phyloP scores from a whole-genome alignment of 345 rosid genomes.

The Salix viminalis region DNA sequence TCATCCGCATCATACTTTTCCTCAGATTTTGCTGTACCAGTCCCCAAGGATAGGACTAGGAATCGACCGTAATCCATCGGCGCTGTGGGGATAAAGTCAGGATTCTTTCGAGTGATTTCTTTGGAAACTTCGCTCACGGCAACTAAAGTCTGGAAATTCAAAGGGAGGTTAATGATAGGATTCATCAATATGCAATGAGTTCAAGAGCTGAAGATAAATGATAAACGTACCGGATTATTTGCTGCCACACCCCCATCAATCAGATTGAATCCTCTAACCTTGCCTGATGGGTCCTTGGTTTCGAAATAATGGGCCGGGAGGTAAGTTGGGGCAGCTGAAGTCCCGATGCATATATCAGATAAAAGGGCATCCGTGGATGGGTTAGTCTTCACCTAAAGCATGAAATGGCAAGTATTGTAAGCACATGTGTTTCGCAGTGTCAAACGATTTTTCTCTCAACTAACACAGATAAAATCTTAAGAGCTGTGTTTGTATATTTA shows the following conservation, averaged over 20 bases:
- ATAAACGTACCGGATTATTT: slow-evolving; percentile 46
- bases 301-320: slow-evolving; percentile 46
- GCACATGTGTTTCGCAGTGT: no score
- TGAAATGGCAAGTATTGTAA: neutral
- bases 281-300: slow-evolving; percentile 32
- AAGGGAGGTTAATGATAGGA: no score
- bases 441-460: no score
- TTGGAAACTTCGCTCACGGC: slow-evolving; percentile 57
- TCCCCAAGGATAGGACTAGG: slow-evolving; percentile 58
- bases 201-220: no score
- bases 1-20: slow-evolving; percentile 38
- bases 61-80: slow-evolving; percentile 44
- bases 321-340: slow-evolving; percentile 72
- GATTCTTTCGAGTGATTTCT: slow-evolving; percentile 19
- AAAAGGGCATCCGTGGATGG: slow-evolving; percentile 43
- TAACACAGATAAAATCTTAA: no score
- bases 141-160: slow-evolving; percentile 28
- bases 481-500: no score
- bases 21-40: slow-evolving; percentile 39
- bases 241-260: slow-evolving; percentile 83
- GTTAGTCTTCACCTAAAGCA: slow-evolving; percentile 29
- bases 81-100: no score
- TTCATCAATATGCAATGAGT: no score
- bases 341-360: slow-evolving; percentile 54
- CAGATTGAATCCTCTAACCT: slow-evolving; percentile 46